Evolutionary conservation across 2,329 filamentous ascomycete species (phyloP), one percentile per base, ranked within the genome.

Genomic region (Cercospora sesami): DNA sequence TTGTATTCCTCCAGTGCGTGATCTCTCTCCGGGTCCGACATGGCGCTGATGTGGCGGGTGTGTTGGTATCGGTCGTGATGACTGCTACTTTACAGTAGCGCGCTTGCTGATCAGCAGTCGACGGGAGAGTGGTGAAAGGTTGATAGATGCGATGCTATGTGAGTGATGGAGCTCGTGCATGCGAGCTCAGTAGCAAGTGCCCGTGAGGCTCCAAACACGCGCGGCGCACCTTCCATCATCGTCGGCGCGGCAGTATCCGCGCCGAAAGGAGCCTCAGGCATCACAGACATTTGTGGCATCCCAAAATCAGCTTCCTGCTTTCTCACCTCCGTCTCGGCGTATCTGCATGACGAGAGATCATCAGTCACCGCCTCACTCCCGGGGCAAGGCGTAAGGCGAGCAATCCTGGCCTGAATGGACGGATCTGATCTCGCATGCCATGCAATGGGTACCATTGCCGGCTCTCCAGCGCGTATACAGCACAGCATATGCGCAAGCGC

Each of bases 1-100:
- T 85, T 85, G 81, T 84, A 85, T 73, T 83, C 81, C 36, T 84
- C 81, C 66, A 85, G 81, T 65, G 83, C 82, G 66, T 84, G 81
- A 65, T 83, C 80, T 73, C 83, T 79, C 79, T 85, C 83, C n/a
- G 83, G 81, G 70, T 85, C 83, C 66, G 70, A 68, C 75, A 77
- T 77, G 21, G 31, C 68, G 60, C 39, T 60, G 63, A 12, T 66
- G 63, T 64, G 64, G 36, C 36, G 42, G n/a, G 14, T 12, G 21
- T 39, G 39, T 26, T 31, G 45, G 45, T 8, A 39, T 61, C n/a
- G 61, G 18, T 14, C 23, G n/a, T 10, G n/a, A 16, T 16, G 59
- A 57, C 45, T 30, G 30, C 10, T 21, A 16, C 36, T 30, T 18
- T 51, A 31, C 26, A 60, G 21, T 14, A 45, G 63, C 23, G 33